Conservation (phyloP, 108 stramenopile species). For the Nitzschia sp. region DNA sequence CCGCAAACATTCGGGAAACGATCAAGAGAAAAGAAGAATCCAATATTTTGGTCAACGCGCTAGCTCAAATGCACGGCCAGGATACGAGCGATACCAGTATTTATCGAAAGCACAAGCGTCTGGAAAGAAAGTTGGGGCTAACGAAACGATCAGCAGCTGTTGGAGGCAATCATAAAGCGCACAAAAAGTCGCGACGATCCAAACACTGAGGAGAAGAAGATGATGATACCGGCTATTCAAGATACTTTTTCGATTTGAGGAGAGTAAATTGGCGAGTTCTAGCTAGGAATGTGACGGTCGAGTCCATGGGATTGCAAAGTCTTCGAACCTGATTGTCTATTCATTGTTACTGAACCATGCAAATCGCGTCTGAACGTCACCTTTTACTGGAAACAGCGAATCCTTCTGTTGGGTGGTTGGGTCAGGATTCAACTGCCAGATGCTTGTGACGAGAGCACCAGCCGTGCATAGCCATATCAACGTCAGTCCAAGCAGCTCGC, state of each 20-base stretch:
- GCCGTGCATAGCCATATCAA: slow-evolving; percentile 57
- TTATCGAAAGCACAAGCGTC: slow-evolving; percentile 7
- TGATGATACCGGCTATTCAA: too few species aligned
- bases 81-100: slow-evolving; percentile 10
- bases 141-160: background rate
- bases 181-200: slow-evolving; percentile 19
- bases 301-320: too few species aligned
- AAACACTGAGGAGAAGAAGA: slow-evolving; percentile 4
- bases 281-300: too few species aligned
- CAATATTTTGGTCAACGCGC: slow-evolving; percentile 22
- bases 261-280: too few species aligned
- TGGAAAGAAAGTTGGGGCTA: background rate
- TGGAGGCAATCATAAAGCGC: slow-evolving; percentile 3
- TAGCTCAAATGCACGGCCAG: slow-evolving; percentile 34
- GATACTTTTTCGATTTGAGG: too few species aligned
- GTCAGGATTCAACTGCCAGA: slow-evolving; percentile 66
- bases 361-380: slow-evolving; percentile 45
- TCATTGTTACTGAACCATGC: slow-evolving; percentile 38
- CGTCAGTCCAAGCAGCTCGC: slow-evolving; percentile 54
- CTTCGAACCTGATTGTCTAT: too few species aligned
- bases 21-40: background rate
- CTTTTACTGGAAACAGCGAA: slow-evolving; percentile 52
- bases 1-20: background rate
- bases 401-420: slow-evolving; percentile 28
- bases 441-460: slow-evolving; percentile 52